phyloP scores from a whole-genome alignment of 1,139 yeast genomes.

The Fermentozyma sake region DNA sequence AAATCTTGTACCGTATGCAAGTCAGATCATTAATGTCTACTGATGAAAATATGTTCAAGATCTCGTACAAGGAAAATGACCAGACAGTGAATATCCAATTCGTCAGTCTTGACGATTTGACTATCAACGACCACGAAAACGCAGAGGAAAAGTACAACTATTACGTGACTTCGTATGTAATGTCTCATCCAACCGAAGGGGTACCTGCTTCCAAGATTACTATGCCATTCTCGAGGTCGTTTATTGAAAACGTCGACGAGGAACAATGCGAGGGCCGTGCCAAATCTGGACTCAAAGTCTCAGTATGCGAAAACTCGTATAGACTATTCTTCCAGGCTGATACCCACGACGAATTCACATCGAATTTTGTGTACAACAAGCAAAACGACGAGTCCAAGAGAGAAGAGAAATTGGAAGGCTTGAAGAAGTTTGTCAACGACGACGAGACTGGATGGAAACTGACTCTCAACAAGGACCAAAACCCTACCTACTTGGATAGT shows the following conservation, averaged over 20 bases:
- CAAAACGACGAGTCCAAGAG: constrained; percentile 22
- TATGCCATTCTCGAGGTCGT: constrained; percentile 68
- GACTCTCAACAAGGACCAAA: constrained; percentile 23
- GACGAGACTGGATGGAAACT: constrained; percentile 38
- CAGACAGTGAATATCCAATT: constrained; percentile 70
- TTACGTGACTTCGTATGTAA: constrained; percentile 84
- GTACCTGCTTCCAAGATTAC: constrained; percentile 75
- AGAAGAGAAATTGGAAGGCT: constrained; percentile 23
- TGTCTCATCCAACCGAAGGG: constrained; percentile 97
- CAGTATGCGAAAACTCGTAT: constrained; percentile 76
- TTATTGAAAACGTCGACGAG: constrained; percentile 53
- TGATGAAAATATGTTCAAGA: constrained; percentile 91
- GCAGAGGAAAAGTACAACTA: constrained; percentile 87
- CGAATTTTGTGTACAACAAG: constrained; percentile 44
- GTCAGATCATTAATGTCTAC: constrained; percentile 76
- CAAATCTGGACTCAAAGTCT: constrained; percentile 72
- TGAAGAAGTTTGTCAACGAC: constrained; percentile 27
- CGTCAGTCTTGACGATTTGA: constrained; percentile 82
- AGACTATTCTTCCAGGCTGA: constrained; percentile 75
- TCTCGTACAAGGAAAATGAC: constrained; percentile 57
- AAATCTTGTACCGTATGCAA: constrained; percentile 84
- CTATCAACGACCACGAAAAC: constrained; percentile 71
- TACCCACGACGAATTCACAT: constrained; percentile 77
- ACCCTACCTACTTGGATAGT: constrained; percentile 17
- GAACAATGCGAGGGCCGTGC: constrained; percentile 65